Evolutionary conservation across 192 early-diverging fungal genomes (phyloP).

Genomic region (Coemansia sp.): DNA sequence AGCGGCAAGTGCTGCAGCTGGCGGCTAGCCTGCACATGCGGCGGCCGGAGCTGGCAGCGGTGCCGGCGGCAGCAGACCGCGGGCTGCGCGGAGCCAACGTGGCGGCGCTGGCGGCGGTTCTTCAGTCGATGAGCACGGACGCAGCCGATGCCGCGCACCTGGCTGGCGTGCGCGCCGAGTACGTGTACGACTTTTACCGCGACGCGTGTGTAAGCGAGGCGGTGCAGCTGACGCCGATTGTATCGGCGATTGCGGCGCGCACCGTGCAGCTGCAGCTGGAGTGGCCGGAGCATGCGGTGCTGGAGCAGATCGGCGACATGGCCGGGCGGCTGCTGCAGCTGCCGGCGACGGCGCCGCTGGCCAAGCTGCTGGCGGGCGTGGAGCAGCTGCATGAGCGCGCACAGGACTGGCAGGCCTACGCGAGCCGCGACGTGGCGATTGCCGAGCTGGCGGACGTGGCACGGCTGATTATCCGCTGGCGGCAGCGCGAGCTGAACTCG

Average conservation of each 20-base stretch:
- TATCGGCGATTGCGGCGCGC: conserved; percentile 58
- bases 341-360: conserved; percentile 71
- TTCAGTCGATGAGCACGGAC: neutral
- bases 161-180: conserved; percentile 18
- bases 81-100: conserved; percentile 36
- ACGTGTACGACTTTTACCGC: conserved; percentile 86
- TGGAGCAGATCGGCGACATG: conserved; percentile 70
- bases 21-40: conserved; percentile 15
- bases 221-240: conserved; percentile 57
- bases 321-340: conserved; percentile 59
- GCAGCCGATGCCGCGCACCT: neutral
- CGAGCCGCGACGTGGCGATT: conserved; percentile 74
- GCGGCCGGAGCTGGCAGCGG: conserved; percentile 10
- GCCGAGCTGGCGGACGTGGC: conserved; percentile 60
- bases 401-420: conserved; percentile 92
- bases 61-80: conserved; percentile 8
- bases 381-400: conserved; percentile 84
- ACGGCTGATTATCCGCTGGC: conserved; percentile 78
- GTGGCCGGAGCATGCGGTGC: conserved; percentile 90
- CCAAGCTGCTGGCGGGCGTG: conserved; percentile 84
- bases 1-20: conserved; percentile 22
- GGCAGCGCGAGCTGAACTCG: conserved; percentile 82
- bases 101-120: conserved; percentile 25
- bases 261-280: conserved; percentile 60
- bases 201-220: conserved; percentile 76